Base-by-base conservation (phyloP, 495 filamentous ascomycete species). In the Usnea hakonensis region DNA sequence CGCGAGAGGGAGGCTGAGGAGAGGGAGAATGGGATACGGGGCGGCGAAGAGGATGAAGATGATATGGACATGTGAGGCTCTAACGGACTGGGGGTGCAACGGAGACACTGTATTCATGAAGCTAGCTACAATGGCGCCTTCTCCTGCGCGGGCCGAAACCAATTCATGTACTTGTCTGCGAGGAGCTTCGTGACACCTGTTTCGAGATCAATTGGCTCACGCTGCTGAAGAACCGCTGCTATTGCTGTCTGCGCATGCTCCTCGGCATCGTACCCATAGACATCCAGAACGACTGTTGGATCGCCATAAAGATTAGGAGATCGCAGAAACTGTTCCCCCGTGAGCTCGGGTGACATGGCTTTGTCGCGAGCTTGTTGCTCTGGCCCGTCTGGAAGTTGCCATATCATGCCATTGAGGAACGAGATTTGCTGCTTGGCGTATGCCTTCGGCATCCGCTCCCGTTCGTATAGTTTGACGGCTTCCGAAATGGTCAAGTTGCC, bases 1-100 rank as follows among this genome's bases (percentile, higher is more conserved):
- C 69, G 81, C 52, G 78, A 85, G 65, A 73, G 77, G 64, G 85
- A 85, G 61, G 79, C 78, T 57, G 77, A 81, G 71, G 74, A 73
- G 63, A 70, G 71, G 16, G 71, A 61, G 43, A 67, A 62, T 36
- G 72, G 59, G 69, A 53, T 64, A 26, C 67, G 46, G 14, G 62
- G 40, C 19, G 56, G 19, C 1, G 72, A 66, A 1, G 73, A 66
- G 6, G 71, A 63, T 3, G 70, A 63, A 10, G 77, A 75, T 53
- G 78, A 77, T n/a, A 73, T 70, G 38, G 79, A 79, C 53, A 54
- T 57, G 44, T 54, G 38, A 43, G 21, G 19, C 5, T 50, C 14
- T n/a, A 32, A 32, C 19, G 28, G 16, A 52, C 9, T 26, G 26
- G 7, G 33, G 3, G 28, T 26, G 21, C 13, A 28, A 38, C 2